These are phyloP conservation scores for Lolium multiflorum DNA, from an alignment of 176 grass and related monocot genomes.

Conservation along the genomic window DNA sequence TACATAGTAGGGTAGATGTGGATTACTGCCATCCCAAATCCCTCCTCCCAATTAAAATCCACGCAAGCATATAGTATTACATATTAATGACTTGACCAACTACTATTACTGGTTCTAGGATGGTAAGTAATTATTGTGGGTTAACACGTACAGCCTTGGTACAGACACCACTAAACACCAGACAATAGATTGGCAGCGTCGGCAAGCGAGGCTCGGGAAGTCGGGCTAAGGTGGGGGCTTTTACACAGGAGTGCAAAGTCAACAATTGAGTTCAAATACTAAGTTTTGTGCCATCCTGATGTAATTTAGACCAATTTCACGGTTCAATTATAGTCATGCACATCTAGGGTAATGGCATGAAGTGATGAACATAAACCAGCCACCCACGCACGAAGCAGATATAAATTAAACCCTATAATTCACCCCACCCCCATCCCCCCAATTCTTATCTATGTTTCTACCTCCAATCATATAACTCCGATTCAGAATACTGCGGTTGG, in stretches of 20 bases:
- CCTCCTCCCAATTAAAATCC: constrained; percentile 1
- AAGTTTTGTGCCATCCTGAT: not conserved
- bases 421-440: not conserved
- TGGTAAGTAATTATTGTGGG: constrained; percentile 19
- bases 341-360: constrained; percentile 3
- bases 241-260: not conserved
- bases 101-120: constrained; percentile 23
- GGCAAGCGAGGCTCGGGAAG: not conserved
- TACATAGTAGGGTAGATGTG: not conserved
- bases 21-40: not conserved
- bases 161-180: not conserved
- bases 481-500: not conserved
- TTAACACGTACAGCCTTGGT: constrained; percentile 17
- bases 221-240: not conserved
- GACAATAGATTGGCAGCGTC: not conserved
- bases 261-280: constrained; percentile 9
- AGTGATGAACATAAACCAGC: not conserved
- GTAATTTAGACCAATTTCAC: constrained; percentile 9
- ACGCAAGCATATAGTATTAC: not conserved
- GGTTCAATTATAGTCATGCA: not conserved
- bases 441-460: constrained; percentile 18
- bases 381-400: not conserved
- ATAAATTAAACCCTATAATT: constrained; percentile 8
- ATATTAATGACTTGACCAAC: constrained; percentile 28
- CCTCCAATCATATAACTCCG: not conserved